A percentile compares a stretch with the other conserved stretches of the same genome.
These are phyloP conservation scores for Thamnidium elegans DNA, from an alignment of 192 early-diverging fungal species.

Conservation along the genomic window DNA sequence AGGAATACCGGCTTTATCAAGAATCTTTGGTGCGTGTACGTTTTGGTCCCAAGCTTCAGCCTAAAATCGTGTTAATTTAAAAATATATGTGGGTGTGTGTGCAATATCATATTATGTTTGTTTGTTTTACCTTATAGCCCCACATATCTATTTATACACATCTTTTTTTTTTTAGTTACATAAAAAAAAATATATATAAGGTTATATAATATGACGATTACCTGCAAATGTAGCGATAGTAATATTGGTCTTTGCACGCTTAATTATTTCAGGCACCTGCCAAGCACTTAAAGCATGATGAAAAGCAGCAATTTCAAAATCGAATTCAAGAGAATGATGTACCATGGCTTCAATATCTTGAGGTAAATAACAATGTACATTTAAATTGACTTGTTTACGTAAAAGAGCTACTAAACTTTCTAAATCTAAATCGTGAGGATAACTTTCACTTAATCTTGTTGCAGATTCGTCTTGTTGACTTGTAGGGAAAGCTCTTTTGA, in stretches of 20 bases:
- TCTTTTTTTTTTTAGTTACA: neutral
- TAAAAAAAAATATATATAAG: neutral
- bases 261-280: slow-evolving; percentile 49
- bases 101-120: no score
- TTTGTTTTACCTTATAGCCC: slow-evolving; percentile 37
- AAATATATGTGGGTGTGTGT: no score
- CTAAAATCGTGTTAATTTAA: slow-evolving; percentile 19
- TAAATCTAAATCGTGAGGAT: slow-evolving; percentile 44
- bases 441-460: slow-evolving; percentile 32
- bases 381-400: slow-evolving; percentile 51
- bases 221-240: slow-evolving; percentile 54
- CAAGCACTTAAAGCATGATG: slow-evolving; percentile 65
- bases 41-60: slow-evolving; percentile 54
- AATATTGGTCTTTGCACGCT: slow-evolving; percentile 48
- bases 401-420: slow-evolving; percentile 57
- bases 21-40: slow-evolving; percentile 48
- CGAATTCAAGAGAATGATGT: slow-evolving; percentile 52
- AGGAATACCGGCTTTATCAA: slow-evolving; percentile 55
- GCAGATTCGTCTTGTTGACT: neutral
- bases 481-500: slow-evolving; percentile 21
- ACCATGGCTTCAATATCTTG: slow-evolving; percentile 62
- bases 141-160: slow-evolving; percentile 35
- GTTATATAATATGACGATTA: slow-evolving; percentile 9
- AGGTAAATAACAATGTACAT: slow-evolving; percentile 55
- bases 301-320: slow-evolving; percentile 57